These are phyloP conservation scores for Coccomyxa sp. DNA, from an alignment of 139 green algal genomes.

Conservation along the genomic window DNA sequence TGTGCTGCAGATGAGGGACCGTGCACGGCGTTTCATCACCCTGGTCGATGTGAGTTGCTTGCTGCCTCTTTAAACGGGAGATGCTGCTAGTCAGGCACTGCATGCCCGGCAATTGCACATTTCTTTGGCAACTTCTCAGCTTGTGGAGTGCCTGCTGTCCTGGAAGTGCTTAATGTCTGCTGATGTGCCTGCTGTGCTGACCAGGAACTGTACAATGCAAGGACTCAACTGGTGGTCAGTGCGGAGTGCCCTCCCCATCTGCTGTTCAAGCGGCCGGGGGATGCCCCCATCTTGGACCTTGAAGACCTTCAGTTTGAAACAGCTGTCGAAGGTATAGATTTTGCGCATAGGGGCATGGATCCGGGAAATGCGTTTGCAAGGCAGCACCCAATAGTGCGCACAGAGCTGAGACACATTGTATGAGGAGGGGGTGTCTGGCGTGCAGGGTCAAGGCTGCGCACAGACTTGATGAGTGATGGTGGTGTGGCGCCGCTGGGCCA, in stretches of 20 bases:
- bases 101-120: no score
- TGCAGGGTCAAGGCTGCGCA: slow-evolving; percentile 51
- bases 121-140: no score
- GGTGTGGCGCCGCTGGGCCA: slow-evolving; percentile 53
- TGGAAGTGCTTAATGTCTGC: no score
- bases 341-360: not conserved
- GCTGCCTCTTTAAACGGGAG: no score
- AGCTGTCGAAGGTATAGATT: slow-evolving; percentile 69
- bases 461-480: slow-evolving; percentile 48
- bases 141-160: no score
- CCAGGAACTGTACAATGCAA: slow-evolving; percentile 62
- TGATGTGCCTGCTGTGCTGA: no score
- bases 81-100: no score
- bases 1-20: slow-evolving; percentile 53
- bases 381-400: not conserved
- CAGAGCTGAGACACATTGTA: no score
- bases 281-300: slow-evolving; percentile 64
- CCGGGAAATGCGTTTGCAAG: not conserved
- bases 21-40: slow-evolving; percentile 86
- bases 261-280: slow-evolving; percentile 48
- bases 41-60: slow-evolving; percentile 53
- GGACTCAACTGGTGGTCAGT: slow-evolving; percentile 39
- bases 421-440: not conserved
- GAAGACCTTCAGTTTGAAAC: slow-evolving; percentile 77
- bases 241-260: slow-evolving; percentile 55